These are phyloP conservation scores for Starmerella floricola DNA, from an alignment of 805 yeast genomes.

Conservation along the genomic window DNA sequence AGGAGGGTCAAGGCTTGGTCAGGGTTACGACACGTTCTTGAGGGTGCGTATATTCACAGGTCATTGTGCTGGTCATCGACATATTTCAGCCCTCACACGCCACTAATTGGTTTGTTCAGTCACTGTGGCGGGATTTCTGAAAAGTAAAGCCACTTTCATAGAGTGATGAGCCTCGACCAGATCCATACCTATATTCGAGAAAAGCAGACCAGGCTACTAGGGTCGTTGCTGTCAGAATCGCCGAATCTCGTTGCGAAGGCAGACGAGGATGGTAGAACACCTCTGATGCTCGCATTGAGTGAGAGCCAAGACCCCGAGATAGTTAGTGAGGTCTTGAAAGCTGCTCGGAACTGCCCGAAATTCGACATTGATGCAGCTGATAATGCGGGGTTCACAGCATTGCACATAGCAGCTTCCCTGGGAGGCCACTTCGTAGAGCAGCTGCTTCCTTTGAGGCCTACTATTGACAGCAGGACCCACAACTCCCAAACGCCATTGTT, in stretches of 20 bases:
- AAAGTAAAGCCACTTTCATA: not conserved
- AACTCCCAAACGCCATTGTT: constrained; percentile 64
- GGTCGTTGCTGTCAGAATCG: constrained; percentile 1
- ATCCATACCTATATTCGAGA: constrained; percentile 12
- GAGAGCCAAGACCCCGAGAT: constrained; percentile 40
- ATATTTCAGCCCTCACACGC: too few species aligned
- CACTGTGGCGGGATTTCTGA: too few species aligned
- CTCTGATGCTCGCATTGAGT: constrained; percentile 84
- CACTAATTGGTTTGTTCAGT: too few species aligned
- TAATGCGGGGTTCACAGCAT: constrained; percentile 76
- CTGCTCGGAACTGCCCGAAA: constrained; percentile 22
- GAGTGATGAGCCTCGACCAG: constrained; percentile 3
- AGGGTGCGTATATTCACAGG: too few species aligned
- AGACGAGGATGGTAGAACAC: constrained; percentile 68
- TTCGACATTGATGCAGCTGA: constrained; percentile 63
- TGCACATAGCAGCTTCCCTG: constrained; percentile 69
- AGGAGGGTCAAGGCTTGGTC: too few species aligned
- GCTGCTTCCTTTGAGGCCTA: constrained; percentile 40
- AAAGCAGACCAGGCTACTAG: constrained; percentile 4
- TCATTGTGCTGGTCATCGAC: too few species aligned
- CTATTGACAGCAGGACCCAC: constrained; percentile 42
- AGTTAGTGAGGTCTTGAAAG: constrained; percentile 36
- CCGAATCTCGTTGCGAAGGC: constrained; percentile 6
- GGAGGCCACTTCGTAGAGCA: constrained; percentile 47
- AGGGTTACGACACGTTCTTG: too few species aligned